Evolutionary conservation across 495 filamentous ascomycete species (phyloP).

Genomic region (Penicillium simplicissimum): DNA sequence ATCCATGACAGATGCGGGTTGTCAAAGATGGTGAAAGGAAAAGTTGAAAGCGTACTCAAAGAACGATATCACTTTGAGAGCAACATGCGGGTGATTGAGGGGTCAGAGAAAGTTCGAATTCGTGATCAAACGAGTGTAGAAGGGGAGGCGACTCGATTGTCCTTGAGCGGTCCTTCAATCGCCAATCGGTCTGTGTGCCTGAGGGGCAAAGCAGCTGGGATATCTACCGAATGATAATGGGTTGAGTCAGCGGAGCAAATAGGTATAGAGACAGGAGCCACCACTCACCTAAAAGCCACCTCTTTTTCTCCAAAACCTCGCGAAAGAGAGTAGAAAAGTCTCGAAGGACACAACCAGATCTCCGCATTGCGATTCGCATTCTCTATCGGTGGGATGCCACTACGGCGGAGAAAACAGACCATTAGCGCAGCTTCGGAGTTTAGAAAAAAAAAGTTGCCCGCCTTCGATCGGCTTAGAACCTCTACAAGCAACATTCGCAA

Average conservation of each 20-base stretch:
- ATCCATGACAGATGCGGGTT: conserved; percentile 66
- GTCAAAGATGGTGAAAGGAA: conserved; percentile 41
- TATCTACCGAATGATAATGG: conserved; percentile 3
- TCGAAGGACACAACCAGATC: conserved; percentile 25
- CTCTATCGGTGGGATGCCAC: conserved; percentile 39
- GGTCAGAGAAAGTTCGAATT: neutral
- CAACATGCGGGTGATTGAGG: conserved; percentile 16
- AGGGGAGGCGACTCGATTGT: conserved; percentile 32
- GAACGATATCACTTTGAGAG: conserved; percentile 7
- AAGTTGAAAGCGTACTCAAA: conserved; percentile 3
- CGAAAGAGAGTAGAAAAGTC: conserved; percentile 30
- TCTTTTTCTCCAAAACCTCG: conserved; percentile 24
- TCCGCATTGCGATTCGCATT: conserved; percentile 38
- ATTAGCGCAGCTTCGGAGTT: conserved; percentile 37
- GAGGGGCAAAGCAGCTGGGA: conserved; percentile 28
- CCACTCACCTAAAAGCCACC: conserved; percentile 22
- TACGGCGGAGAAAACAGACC: conserved; percentile 34
- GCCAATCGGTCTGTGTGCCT: conserved; percentile 24
- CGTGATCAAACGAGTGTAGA: conserved; percentile 35
- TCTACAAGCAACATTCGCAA: conserved; percentile 12
- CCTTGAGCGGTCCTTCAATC: conserved; percentile 18
- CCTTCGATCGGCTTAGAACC: conserved; percentile 15
- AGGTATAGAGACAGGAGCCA: neutral
- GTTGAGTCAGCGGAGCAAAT: conserved; percentile 8
- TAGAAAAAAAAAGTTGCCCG: conserved; percentile 51